Percentiles rank a stretch among this genome's conserved stretches.
Conservation (phyloP, 2,329 filamentous ascomycete species). For the Neocatenulostroma microsporum region DNA sequence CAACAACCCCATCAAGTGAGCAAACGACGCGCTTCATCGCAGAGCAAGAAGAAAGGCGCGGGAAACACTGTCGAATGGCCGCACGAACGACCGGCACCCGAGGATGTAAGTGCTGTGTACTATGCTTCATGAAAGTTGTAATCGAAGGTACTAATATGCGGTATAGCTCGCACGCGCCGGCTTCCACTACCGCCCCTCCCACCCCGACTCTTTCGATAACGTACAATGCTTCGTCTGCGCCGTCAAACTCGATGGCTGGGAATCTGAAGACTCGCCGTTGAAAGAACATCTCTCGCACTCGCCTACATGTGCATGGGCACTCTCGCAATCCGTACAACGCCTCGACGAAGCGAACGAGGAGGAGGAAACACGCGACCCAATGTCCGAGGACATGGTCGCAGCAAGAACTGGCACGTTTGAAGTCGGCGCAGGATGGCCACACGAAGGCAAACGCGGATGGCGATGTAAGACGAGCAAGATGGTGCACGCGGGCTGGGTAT, state of each 20-base stretch:
- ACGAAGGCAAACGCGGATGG: conserved; percentile 82
- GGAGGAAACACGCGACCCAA: conserved; percentile 61
- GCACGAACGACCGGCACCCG: conserved; percentile 58
- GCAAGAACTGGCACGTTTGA: conserved; percentile 78
- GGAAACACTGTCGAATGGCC: conserved; percentile 60
- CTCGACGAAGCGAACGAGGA: conserved; percentile 62
- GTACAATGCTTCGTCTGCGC: conserved; percentile 81
- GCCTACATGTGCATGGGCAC: conserved; percentile 77
- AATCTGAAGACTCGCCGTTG: conserved; percentile 73
- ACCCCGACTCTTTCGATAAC: conserved; percentile 68
- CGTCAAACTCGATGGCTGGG: conserved; percentile 85
- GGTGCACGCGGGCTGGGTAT: conserved; percentile 88
- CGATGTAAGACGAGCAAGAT: conserved; percentile 85
- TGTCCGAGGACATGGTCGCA: conserved; percentile 59
- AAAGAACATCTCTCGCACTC: conserved; percentile 80
- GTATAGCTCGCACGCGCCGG: conserved; percentile 76
- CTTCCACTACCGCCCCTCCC: conserved; percentile 78
- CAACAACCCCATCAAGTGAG: conserved; percentile 53
- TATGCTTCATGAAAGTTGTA: not conserved
- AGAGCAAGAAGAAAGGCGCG: conserved; percentile 32
- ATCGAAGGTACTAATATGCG: too few species aligned
- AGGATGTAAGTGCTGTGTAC: conserved; percentile 53
- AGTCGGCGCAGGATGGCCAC: conserved; percentile 64
- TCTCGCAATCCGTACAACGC: conserved; percentile 55
- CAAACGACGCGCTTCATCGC: conserved; percentile 63